These are phyloP conservation scores for Penicillium fimorum DNA, from an alignment of 495 filamentous ascomycete genomes.

Conservation along the genomic window DNA sequence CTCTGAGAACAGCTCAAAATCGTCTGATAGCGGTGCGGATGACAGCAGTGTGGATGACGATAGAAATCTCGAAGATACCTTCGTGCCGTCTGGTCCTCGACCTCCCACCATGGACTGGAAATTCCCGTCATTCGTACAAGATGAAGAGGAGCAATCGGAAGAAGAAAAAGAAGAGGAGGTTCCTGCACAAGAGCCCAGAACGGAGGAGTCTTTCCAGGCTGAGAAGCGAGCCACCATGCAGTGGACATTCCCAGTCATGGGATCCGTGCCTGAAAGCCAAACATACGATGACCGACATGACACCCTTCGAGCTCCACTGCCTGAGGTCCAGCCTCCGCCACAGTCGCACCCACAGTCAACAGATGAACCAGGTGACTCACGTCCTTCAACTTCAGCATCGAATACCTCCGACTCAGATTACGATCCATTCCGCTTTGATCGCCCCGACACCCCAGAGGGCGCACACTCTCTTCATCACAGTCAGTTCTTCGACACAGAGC, in stretches of 20 bases:
- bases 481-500: slow-evolving; percentile 24
- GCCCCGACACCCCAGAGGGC: slow-evolving; percentile 31
- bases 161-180: slow-evolving; percentile 16
- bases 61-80: slow-evolving; percentile 29
- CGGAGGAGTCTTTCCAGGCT: slow-evolving; percentile 21
- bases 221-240: slow-evolving; percentile 43
- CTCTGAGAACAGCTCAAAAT: slow-evolving; percentile 36
- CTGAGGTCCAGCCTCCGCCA: slow-evolving; percentile 11
- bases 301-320: slow-evolving; percentile 38
- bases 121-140: slow-evolving; percentile 39
- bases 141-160: slow-evolving; percentile 26
- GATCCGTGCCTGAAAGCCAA: slow-evolving; percentile 19
- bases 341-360: slow-evolving; percentile 10
- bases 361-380: slow-evolving; percentile 32
- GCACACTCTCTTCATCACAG: slow-evolving; percentile 11
- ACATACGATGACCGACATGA: slow-evolving; percentile 29
- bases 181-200: slow-evolving; percentile 16
- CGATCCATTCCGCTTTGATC: slow-evolving; percentile 48
- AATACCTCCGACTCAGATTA: slow-evolving; percentile 41
- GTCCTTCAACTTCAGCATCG: slow-evolving; percentile 44
- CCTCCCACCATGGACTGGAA: slow-evolving; percentile 53
- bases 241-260: slow-evolving; percentile 51
- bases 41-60: slow-evolving; percentile 21
- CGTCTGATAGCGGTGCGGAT: slow-evolving; percentile 27
- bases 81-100: slow-evolving; percentile 39